Base-by-base conservation (phyloP, 805 yeast species). In the Lipomyces mesembrius region DNA sequence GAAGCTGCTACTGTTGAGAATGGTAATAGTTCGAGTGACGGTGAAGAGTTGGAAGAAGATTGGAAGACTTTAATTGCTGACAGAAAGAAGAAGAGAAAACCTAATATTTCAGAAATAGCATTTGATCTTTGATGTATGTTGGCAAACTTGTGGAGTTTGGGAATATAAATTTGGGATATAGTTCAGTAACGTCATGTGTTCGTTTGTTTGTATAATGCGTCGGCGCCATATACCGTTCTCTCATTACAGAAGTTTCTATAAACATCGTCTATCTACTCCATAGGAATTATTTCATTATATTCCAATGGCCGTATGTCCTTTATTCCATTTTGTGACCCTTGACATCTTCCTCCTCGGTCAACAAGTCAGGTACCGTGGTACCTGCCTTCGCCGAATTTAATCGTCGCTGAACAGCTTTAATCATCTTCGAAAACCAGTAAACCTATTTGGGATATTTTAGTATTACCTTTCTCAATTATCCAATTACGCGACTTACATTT, bases 381-480 rank as follows among this genome's bases (percentile, higher is more conserved):
- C 64, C 68, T 17, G 59, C 35, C 49, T 64, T 67, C 20, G 57
- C 43, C 17, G 71, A 63, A 12, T 59, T 39, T 25, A 65, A 34
- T 6, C 68, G 52, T 7, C 66, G 60, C 55, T 61, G 59, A 12
- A 96, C 96, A 63, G 92, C 85, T 51, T 75, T 75, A 14, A 93
- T 74, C 99, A 95, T 95, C 78, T 91, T 93, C 61, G 81, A 77
- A 79, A 95, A 93, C 99, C 99, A 95, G 73, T 83, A 83, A 35
- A 91, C 63, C 68, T 70, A 57, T 6, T 43, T 4, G n/a, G 57
- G 27, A 56, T 8, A 9, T 9, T 17, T 60, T 57, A 51, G 37
- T 25, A 22, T 34, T 17, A n/a, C 11, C 34, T 51, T 9, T 12
- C 32, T 49, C 7, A 25, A 43, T 9, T 22, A 29, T n/a, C 20